A percentile compares a stretch with the other conserved stretches of the same genome.
phyloP scores from a whole-genome alignment of 768 basidiomycete species.

The Termitomyces sp. region DNA sequence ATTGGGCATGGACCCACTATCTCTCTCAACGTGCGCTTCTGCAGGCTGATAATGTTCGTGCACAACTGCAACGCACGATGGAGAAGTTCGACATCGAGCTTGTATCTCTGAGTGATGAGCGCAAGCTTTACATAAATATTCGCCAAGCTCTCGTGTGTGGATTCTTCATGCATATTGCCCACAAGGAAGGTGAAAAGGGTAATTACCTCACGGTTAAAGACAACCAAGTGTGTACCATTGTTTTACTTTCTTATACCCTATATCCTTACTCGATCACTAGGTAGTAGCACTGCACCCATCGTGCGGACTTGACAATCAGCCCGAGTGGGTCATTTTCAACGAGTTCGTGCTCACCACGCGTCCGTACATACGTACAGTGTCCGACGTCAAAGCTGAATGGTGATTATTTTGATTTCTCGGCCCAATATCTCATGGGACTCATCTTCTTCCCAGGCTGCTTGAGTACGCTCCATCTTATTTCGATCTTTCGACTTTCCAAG shows the following conservation, averaged over 20 bases:
- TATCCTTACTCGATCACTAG: slow-evolving; percentile 24
- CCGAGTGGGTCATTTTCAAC: slow-evolving; percentile 92
- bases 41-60: slow-evolving; percentile 92
- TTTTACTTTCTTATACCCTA: neutral
- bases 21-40: slow-evolving; percentile 77
- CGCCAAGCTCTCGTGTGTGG: slow-evolving; percentile 85
- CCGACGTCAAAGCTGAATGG: slow-evolving; percentile 88
- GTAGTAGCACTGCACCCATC: slow-evolving; percentile 80
- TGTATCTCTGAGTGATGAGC: slow-evolving; percentile 63
- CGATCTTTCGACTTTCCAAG: slow-evolving; percentile 59
- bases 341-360: slow-evolving; percentile 92
- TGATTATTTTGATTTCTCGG: slow-evolving; percentile 35
- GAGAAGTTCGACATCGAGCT: slow-evolving; percentile 83
- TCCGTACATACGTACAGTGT: slow-evolving; percentile 88
- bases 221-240: slow-evolving; percentile 60
- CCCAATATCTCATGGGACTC: slow-evolving; percentile 1
- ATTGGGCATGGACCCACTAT: slow-evolving; percentile 92
- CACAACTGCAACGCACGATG: slow-evolving; percentile 88
- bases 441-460: slow-evolving; percentile 29
- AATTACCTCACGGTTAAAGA: slow-evolving; percentile 92
- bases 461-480: slow-evolving; percentile 56
- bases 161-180: slow-evolving; percentile 98
- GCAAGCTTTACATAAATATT: slow-evolving; percentile 70
- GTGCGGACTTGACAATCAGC: slow-evolving; percentile 81
- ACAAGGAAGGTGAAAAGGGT: slow-evolving; percentile 89